Percentiles rank a stretch among this genome's conserved stretches.
Conservation (phyloP, 257 asterid species). For the Solanum raphanifolium region DNA sequence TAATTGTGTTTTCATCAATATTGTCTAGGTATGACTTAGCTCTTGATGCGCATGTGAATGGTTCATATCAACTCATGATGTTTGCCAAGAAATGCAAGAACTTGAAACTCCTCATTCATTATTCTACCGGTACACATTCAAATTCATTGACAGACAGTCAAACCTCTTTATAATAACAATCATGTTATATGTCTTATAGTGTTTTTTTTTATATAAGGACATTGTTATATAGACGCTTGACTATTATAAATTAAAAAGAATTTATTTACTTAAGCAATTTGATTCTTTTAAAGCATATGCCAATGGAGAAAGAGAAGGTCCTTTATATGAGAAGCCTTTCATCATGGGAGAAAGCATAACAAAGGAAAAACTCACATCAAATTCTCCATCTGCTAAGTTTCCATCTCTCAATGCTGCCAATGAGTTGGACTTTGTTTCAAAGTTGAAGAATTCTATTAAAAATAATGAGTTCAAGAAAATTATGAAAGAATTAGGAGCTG, state of each 20-base stretch:
- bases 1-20: background rate
- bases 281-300: background rate
- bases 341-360: background rate
- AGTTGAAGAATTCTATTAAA: background rate
- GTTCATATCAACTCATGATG: slow-evolving; percentile 5
- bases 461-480: background rate
- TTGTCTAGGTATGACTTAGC: background rate
- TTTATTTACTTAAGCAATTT: background rate
- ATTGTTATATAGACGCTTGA: too few species aligned
- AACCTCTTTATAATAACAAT: too few species aligned
- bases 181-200: too few species aligned
- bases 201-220: too few species aligned
- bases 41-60: slow-evolving; percentile 24
- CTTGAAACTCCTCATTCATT: slow-evolving; percentile 28
- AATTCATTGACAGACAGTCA: background rate
- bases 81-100: slow-evolving; percentile 46
- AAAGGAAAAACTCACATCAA: background rate
- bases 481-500: background rate
- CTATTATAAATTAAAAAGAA: too few species aligned
- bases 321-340: background rate
- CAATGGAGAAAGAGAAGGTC: background rate
- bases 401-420: slow-evolving; percentile 13
- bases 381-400: background rate
- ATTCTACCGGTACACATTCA: background rate
- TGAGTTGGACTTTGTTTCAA: slow-evolving; percentile 5